These are phyloP conservation scores for Mycena rosella DNA, from an alignment of 768 basidiomycete species.

Conservation along the genomic window DNA sequence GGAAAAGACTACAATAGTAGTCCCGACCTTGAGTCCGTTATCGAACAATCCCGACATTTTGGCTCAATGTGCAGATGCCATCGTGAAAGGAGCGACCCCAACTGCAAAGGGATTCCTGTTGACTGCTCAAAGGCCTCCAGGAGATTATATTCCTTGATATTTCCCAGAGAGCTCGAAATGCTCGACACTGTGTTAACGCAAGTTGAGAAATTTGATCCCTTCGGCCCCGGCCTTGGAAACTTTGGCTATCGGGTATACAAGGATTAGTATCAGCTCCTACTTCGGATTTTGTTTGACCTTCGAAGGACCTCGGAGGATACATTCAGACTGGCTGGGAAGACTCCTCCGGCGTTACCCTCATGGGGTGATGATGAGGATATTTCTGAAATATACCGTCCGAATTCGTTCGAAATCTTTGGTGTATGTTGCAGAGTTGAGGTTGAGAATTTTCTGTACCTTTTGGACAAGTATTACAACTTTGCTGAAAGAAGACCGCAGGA, in stretches of 20 bases:
- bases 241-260: neutral
- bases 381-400: neutral
- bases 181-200: neutral
- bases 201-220: neutral
- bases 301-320: neutral
- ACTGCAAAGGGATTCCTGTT: neutral
- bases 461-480: constrained; percentile 4
- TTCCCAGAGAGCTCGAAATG: neutral
- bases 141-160: neutral
- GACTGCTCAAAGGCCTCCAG: neutral
- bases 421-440: constrained; percentile 14
- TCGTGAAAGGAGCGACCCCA: neutral
- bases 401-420: neutral
- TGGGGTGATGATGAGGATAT: constrained; percentile 16
- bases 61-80: neutral
- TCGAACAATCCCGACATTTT: neutral
- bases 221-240: neutral
- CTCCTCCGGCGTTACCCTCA: neutral
- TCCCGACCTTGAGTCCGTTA: neutral
- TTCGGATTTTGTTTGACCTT: neutral
- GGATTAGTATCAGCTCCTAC: neutral
- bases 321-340: constrained; percentile 3
- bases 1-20: neutral
- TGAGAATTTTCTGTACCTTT: neutral
- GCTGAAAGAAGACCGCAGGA: neutral